Conservation (phyloP, 352 stramenopile species). For the Pythium vanterpoolii region DNA sequence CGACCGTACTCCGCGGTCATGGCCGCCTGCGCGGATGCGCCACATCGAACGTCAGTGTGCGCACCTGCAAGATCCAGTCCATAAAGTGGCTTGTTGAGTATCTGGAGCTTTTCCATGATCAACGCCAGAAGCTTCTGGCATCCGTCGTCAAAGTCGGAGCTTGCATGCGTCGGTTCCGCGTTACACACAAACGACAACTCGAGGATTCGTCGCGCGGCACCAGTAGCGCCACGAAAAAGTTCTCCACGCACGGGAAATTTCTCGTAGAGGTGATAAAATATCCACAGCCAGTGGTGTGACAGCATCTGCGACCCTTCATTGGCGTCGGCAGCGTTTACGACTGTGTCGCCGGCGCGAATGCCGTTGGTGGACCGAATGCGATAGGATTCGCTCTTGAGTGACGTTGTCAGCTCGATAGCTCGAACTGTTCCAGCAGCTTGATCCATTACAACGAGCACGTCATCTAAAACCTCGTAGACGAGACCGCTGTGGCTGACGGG, state of each 20-base stretch:
- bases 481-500: neutral
- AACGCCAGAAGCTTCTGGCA: slow-evolving; percentile 20
- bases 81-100: slow-evolving; percentile 56
- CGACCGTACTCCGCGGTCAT: neutral
- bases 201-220: neutral
- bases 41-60: neutral
- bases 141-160: neutral
- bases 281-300: slow-evolving; percentile 28
- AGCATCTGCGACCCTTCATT: slow-evolving; percentile 22
- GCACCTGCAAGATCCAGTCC: slow-evolving; percentile 13
- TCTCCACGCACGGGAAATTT: slow-evolving; percentile 32
- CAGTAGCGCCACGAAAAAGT: neutral
- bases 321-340: neutral
- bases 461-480: neutral
- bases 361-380: slow-evolving; percentile 39
- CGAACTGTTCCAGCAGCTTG: slow-evolving; percentile 21
- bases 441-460: slow-evolving; percentile 6
- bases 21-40: neutral
- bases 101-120: slow-evolving; percentile 48
- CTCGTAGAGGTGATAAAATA: slow-evolving; percentile 35
- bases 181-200: slow-evolving; percentile 2
- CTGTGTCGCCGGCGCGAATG: slow-evolving; percentile 8
- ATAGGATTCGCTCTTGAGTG: slow-evolving; percentile 46
- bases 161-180: neutral
- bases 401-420: slow-evolving; percentile 22